Evolutionary conservation across 148 eudicot genomes (phyloP).

Genomic region (Rhododendron vialii): DNA sequence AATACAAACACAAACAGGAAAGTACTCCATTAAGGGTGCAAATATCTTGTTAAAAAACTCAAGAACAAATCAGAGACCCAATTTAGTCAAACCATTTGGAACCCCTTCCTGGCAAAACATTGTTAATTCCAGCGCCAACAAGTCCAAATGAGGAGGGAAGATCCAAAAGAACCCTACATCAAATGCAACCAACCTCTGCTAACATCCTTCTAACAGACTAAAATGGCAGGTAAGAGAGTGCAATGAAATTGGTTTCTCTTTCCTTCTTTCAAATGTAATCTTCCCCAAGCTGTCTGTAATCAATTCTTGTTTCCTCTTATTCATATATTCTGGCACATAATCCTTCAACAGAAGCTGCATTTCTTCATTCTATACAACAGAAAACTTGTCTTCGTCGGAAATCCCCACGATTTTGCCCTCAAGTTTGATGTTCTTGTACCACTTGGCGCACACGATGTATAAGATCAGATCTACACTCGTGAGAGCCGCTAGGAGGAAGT

Average conservation of each 20-base stretch:
- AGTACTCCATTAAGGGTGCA: background rate
- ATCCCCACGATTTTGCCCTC: slow-evolving; percentile 37
- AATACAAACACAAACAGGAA: background rate
- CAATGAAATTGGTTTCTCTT: background rate
- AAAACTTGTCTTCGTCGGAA: slow-evolving; percentile 19
- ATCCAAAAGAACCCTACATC: background rate
- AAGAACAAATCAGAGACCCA: background rate
- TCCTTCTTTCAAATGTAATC: background rate
- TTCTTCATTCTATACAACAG: slow-evolving; percentile 1
- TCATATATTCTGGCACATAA: background rate
- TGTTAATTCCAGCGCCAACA: background rate
- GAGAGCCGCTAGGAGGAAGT: slow-evolving; percentile 67
- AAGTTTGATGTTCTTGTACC: slow-evolving; percentile 65
- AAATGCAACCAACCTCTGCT: background rate
- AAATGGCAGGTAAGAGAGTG: background rate
- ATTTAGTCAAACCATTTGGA: background rate
- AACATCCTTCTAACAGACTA: background rate
- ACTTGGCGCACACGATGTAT: slow-evolving; percentile 54
- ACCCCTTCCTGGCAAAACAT: background rate
- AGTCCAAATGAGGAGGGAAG: background rate
- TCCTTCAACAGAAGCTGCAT: background rate
- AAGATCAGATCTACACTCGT: slow-evolving; percentile 54
- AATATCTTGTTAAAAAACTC: background rate
- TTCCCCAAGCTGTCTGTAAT: background rate
- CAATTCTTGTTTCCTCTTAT: background rate